Base-by-base conservation (phyloP, 495 filamentous ascomycete species). In the Letharia lupina region DNA sequence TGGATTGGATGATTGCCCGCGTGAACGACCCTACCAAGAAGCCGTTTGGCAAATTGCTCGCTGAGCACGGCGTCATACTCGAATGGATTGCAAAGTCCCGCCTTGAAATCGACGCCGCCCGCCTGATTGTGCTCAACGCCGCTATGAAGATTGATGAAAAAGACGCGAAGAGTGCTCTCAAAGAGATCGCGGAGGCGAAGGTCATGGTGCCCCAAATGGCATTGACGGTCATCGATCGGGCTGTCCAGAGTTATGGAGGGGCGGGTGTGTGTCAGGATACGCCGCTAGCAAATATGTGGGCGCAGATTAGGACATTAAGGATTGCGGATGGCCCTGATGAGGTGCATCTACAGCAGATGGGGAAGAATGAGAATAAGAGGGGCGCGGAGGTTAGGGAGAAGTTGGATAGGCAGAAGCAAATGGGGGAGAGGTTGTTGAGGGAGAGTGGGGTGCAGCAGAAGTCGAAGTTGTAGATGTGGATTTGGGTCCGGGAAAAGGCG, bases 321-420 rank as follows among this genome's bases (percentile, higher is more conserved):
- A 84, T 96, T 72, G 92, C 90, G 6, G 92, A 96, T 77, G 93
- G 92, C 9, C 92, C 92, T 0, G 93, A 96, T 76, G 93, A 96
- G 82, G 91, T 95, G 48, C 92, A 96, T 77, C 75, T 96, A 74
- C 89, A 95, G 78, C 92, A 96, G 75, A 80, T 96, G 77, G 93
- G 91, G 15, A 83, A 84, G 70, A 86, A 91, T 61, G 92, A 97
- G 81, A 95, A 92, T 73, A 87, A 83, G 77, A 75, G 82, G 50
- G 82, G 84, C 48, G 80, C 80, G 75, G 86, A 82, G 52, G 80
- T 91, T 61, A 78, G 81, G 44, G 80, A 79, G 60, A 87, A 84
- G 74, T 79, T 93, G 70, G 77, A 80, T 44, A 80, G 76, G 76
- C 91, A 94, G 77, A 82, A 76, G 65, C 75, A 81, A 60, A 85